Conservation (phyloP, 75 land plant species). For the Adiantum capillusveneris region DNA sequence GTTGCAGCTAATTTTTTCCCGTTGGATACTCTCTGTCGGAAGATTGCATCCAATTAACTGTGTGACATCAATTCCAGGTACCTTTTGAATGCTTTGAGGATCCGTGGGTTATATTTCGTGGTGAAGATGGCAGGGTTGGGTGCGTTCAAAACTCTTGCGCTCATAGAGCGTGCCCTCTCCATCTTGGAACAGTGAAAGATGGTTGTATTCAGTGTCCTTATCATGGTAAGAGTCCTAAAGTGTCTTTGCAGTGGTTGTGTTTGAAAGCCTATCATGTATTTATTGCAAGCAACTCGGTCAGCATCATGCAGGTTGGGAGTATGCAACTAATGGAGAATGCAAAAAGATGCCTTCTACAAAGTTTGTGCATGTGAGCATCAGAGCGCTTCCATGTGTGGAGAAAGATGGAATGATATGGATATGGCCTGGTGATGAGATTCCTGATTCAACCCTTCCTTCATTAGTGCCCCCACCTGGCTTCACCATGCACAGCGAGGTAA, state of each 20-base stretch:
- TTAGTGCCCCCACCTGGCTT: constrained; percentile 78
- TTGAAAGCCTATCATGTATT: neutral
- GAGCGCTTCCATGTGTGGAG: constrained; percentile 80
- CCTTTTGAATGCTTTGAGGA: constrained; percentile 95
- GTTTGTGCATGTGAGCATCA: constrained; percentile 52
- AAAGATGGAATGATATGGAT: constrained; percentile 95
- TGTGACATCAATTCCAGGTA: constrained; percentile 37
- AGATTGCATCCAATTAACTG: too few species aligned
- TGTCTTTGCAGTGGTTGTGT: neutral
- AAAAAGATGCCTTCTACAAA: constrained; percentile 96
- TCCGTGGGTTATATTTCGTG: constrained; percentile 90
- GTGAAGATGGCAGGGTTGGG: constrained; percentile 88
- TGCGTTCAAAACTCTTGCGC: constrained; percentile 94
- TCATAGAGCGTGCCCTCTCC: constrained; percentile 94
- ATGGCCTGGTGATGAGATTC: constrained; percentile 91
- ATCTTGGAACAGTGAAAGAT: constrained; percentile 82
- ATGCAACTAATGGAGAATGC: constrained; percentile 80
- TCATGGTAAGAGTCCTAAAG: constrained; percentile 53
- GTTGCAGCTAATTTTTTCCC: too few species aligned
- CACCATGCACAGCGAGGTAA: constrained; percentile 82
- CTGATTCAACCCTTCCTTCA: constrained; percentile 59
- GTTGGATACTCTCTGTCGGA: too few species aligned
- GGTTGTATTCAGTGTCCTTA: constrained; percentile 95
- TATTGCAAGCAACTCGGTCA: neutral
- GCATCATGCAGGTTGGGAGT: constrained; percentile 85